Evolutionary conservation across 768 basidiomycete species (phyloP), one percentile per base, ranked within the genome.

Genomic region (Clitopilus passeckerianus): DNA sequence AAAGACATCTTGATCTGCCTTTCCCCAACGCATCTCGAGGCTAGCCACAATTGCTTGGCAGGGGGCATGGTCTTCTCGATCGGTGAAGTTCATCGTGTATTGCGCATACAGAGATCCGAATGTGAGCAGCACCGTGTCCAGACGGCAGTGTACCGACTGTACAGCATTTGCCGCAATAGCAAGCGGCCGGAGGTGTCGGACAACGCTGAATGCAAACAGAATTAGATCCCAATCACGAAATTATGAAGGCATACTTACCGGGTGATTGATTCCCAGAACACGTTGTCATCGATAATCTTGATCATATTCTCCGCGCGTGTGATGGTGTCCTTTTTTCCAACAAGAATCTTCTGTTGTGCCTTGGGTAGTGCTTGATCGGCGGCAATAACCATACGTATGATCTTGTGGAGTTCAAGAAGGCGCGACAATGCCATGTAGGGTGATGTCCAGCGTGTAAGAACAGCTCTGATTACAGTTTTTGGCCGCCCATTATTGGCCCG

Each of bases 371-470:
- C 53, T 33, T 59, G 63, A 56, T 72, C 68, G 4, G 63, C 34
- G 34, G 37, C 54, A 34, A 71, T 57, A 23, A 75, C 54, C 30
- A 44, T 10, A 15, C 54, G 24, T 5, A 74, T 63, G 1, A 62
- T 20, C 10, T 43, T 50, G 0, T 59, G 34, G 34, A 77, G 59
- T 34, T 72, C 59, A 7, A 75, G 60, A 16, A 77, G 67, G 8
- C 69, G 64, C 9, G 59, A 6, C 57, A 68, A 76, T n/a, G 75
- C 72, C 33, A 69, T 57, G 37, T 71, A 73, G 61, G 76, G 74
- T 23, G 71, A 62, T 0, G 73, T 71, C 75, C 75, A 77, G 14
- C 66, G 58, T n/a, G 74, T 74, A n/a, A 74, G 56, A 46, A 75
- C 70, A 8, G 73, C 70, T 6, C 61, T 63, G n/a, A 75, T 63